Base-by-base conservation (phyloP, 148 eudicot species). In the Fagopyrum tataricum region DNA sequence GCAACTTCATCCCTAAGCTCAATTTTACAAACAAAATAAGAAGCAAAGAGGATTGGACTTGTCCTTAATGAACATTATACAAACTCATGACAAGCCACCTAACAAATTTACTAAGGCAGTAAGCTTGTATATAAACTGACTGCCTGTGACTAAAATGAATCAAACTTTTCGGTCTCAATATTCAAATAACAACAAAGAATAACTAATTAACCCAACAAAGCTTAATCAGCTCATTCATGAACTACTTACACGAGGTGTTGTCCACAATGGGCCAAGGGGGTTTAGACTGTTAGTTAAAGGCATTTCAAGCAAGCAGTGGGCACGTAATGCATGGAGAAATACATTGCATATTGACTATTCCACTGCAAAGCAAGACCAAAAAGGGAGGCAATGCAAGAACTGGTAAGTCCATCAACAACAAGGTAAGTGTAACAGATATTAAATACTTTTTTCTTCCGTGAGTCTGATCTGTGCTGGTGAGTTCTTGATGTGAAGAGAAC, bases 401-500 rank as follows among this genome's bases (percentile, higher is more conserved):
- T 53, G 2, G 24, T 18, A 23, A 53, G 59, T 53, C 59, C 59
- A 5, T 53, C 18, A 18, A 23, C 8, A 39, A 51, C 7, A 48
- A 66, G 41, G 17, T 43, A 51, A 75, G 41, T 67, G 21, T 17
- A 58, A 58, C 40, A 59, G 44, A n/a, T 59, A 4, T 41, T 40
- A 43, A 23, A 42, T 49, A 82, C 81, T 73, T 37, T 82, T 82
- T 82, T 39, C 79, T 81, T 53, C 75, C 81, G 67, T 82, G 84
- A 59, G 74, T 76, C 67, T 82, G 81, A 69, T 78, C 81, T 73
- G 84, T 73, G 37, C 77, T 76, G 67, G 73, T 70, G 47, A 82
- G 81, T 70, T 82, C 84, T 82, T 82, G 81, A 76, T 82, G 84
- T 8, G 84, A 82, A 52, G 84, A 82, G 55, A 82, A 82, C 73